Evolutionary conservation across 495 filamentous ascomycete species (phyloP), one percentile per base, ranked within the genome.

Genomic region (Schizothecium vesticola): DNA sequence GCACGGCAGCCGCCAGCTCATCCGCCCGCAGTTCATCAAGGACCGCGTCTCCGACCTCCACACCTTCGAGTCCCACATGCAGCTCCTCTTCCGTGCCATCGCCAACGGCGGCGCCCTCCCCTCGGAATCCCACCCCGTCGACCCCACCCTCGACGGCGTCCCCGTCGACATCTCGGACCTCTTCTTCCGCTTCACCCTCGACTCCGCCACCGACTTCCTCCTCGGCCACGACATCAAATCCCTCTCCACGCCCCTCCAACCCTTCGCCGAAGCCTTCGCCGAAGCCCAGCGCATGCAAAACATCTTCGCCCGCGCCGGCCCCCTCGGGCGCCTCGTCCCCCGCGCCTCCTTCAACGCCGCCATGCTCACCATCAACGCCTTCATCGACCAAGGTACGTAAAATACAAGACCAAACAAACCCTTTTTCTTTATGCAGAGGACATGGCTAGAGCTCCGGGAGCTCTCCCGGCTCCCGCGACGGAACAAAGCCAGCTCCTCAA

Each of bases 151-250:
- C 19, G 75, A 84, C 36, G 85, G 84, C 43, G 80, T 78, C 56
- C 81, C 85, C 2, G 81, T 93, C 23, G 87, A 96, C 75, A 84
- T 94, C 36, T 83, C 84, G 31, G 85, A 88, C 10, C 80, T 94
- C 22, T 89, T 94, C 76, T 94, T 91, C 81, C 86, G 92, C 10
- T 91, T 89, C 70, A 94, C 92, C 1, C 81, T 97, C 11, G 93
- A 97, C 75, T 81, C 89, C 2, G 88, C 92, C 2, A 95, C 93
- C 16, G 91, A 94, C 67, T 97, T 95, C 74, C 80, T 97, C 36
- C 84, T 97, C n/a, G 94, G 94, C 16, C 80, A 88, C 60, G 87
- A 88, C 63, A 87, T 92, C 16, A 84, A 90, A 68, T 92, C 88
- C 71, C 81, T 94, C n/a, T 82, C 80, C 36, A 81, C 75, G 22